Evolutionary conservation across 225 moss, liverwort and hornwort genomes (phyloP).

Genomic region (Straminergon stramineum): DNA sequence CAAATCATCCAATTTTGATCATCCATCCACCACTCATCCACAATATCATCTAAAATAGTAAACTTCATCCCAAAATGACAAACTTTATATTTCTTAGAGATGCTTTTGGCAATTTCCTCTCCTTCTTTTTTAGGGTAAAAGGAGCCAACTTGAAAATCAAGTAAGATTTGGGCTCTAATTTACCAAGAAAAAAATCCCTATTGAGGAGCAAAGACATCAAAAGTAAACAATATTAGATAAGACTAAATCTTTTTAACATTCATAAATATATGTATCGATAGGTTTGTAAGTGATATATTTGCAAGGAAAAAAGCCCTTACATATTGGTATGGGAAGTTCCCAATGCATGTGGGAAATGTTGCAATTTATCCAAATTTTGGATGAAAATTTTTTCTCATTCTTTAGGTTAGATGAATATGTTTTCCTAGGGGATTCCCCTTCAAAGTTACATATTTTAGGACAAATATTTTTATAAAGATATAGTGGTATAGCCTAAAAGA

Average conservation of each 20-base stretch:
- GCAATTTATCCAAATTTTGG: background rate
- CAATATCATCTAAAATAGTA: background rate
- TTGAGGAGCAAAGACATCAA: background rate
- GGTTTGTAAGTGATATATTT: background rate
- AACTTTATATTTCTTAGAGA: background rate
- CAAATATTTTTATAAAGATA: background rate
- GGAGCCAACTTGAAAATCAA: background rate
- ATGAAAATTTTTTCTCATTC: background rate
- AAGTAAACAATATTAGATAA: background rate
- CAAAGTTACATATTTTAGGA: too few relatives aligned
- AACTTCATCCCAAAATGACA: too few relatives aligned
- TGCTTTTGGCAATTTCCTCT: background rate
- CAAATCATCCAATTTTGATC: background rate
- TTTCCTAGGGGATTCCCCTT: background rate
- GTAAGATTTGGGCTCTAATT: background rate
- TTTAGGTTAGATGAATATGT: too few relatives aligned
- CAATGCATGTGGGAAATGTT: background rate
- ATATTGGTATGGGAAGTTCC: background rate
- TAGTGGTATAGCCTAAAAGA: too few relatives aligned
- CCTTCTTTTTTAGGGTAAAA: too few relatives aligned
- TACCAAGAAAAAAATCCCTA: background rate
- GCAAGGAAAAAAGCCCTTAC: too few relatives aligned
- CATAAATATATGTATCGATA: background rate
- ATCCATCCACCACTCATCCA: background rate
- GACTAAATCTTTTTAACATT: background rate